Percentiles rank a stretch among this genome's conserved stretches.
These are phyloP conservation scores for Phytopythium montanum DNA, from an alignment of 352 stramenopile species.

Conservation along the genomic window DNA sequence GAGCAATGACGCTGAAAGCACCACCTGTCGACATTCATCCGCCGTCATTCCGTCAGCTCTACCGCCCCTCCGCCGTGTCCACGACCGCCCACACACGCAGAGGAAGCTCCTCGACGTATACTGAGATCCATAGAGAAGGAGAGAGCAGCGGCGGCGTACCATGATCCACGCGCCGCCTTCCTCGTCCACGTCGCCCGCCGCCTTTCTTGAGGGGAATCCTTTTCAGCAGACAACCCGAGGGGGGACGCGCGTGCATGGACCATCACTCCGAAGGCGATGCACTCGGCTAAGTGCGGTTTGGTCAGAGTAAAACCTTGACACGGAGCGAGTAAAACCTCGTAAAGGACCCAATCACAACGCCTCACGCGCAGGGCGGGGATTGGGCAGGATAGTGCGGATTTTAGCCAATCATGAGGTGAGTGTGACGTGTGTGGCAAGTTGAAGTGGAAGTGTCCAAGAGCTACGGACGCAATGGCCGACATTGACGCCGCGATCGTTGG, in stretches of 20 bases:
- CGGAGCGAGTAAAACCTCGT: constrained; percentile 3
- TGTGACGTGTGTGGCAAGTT: not conserved
- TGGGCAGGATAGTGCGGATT: not conserved
- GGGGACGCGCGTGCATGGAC: not conserved
- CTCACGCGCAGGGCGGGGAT: constrained; percentile 9
- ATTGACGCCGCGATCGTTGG: not conserved
- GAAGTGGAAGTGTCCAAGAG: constrained; percentile 3
- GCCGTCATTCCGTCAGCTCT: constrained; percentile 1
- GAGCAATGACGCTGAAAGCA: constrained; percentile 94
- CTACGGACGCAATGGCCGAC: not conserved
- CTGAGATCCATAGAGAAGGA: not conserved
- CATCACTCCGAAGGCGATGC: not conserved
- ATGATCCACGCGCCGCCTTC: not conserved
- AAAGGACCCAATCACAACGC: constrained; percentile 3
- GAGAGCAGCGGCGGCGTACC: not conserved
- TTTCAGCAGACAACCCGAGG: constrained; percentile 1
- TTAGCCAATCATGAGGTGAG: not conserved
- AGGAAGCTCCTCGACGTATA: not conserved
- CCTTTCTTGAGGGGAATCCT: constrained; percentile 8
- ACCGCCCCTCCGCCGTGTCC: not conserved
- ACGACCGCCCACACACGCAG: not conserved
- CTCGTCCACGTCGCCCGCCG: not conserved
- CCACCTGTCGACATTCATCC: constrained; percentile 65
- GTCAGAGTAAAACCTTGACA: not conserved
- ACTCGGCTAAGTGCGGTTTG: not conserved